Evolutionary conservation across 331 rosid species (phyloP).

Genomic region (Erythrophleum ivorense): DNA sequence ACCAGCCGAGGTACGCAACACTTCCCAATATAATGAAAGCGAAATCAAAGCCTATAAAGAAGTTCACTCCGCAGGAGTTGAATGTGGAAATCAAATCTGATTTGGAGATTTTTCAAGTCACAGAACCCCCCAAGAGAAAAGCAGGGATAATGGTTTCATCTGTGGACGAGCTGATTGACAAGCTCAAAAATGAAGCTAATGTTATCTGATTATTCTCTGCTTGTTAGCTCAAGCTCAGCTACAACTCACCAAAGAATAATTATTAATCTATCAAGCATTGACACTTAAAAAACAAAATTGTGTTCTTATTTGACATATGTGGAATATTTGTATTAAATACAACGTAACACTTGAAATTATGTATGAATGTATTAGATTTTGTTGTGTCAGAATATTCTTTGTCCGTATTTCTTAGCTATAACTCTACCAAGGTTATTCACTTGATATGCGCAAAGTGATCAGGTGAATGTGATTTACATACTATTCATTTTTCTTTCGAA

Average conservation of each 20-base stretch:
- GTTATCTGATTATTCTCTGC: constrained; percentile 59
- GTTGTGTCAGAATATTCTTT: neutral
- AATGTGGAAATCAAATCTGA: constrained; percentile 77
- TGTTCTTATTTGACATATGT: neutral
- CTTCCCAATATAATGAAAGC: constrained; percentile 99
- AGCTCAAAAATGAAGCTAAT: constrained; percentile 80
- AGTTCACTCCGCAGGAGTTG: constrained; percentile 72
- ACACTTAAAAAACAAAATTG: neutral
- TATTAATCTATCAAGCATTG: neutral
- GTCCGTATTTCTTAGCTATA: too few relatives aligned
- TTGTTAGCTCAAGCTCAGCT: constrained; percentile 5
- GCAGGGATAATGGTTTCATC: constrained; percentile 80
- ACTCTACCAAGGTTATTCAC: too few relatives aligned
- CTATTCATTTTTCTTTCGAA: too few relatives aligned
- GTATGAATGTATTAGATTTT: neutral
- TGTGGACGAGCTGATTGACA: constrained; percentile 88
- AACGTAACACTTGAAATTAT: neutral
- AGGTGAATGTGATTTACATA: too few relatives aligned
- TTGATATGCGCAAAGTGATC: too few relatives aligned
- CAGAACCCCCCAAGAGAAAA: constrained; percentile 95
- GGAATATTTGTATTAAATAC: neutral
- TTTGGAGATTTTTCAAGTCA: constrained; percentile 75
- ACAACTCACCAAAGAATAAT: neutral
- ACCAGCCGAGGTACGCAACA: constrained; percentile 90
- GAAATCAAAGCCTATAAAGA: constrained; percentile 79